Base-by-base conservation (phyloP, 169 alveolate species). In the Fabrea salina region DNA sequence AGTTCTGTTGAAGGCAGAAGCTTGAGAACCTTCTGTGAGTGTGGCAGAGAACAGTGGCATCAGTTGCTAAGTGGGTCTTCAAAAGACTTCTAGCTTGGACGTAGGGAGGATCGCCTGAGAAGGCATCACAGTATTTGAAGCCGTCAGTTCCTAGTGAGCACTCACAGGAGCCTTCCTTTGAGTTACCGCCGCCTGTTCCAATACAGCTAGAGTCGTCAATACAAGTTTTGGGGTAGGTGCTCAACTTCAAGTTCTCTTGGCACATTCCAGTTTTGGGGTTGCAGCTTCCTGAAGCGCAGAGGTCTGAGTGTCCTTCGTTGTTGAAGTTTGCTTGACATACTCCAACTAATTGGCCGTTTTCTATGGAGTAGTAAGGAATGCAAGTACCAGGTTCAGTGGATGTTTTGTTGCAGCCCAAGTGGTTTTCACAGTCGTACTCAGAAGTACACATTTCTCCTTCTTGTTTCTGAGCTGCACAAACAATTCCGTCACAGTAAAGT, bases 351-450 rank as follows among this genome's bases (percentile, higher is more conserved):
- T 40, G 43, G 4, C 75, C 75, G 19, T 8, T 40, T 2, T 19
- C 33, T 19, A 64, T 35, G 4, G 43, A 5, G n/a, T 37, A 64
- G 41, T 64, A 64, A 64, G 27, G 27, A 5, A 64, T n/a, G 39
- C 75, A 64, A 19, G 57, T 4, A 4, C 75, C 75, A n/a, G 5
- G 0, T 5, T 33, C 75, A 64, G 1, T 39, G 37, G 41, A 19
- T 5, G 75, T 64, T n/a, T 56, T 32, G n/a, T 64, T 64, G 54
- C 75, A 64, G 5, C 47, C 75, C 49, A 2, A 37, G 54, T 41
- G 27, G 30, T 64, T 64, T 33, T 64, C 57, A 35, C 75, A 64
- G 32, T 37, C 47, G 30, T 8, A 64, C 37, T 64, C 75, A 5
- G 27, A 22, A 22, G 66, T 64, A 35, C 75, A 64, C 13, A 16